Percentiles rank a stretch among this genome's conserved stretches.
phyloP scores from a whole-genome alignment of 805 yeast genomes.

The Candida patagonica region DNA sequence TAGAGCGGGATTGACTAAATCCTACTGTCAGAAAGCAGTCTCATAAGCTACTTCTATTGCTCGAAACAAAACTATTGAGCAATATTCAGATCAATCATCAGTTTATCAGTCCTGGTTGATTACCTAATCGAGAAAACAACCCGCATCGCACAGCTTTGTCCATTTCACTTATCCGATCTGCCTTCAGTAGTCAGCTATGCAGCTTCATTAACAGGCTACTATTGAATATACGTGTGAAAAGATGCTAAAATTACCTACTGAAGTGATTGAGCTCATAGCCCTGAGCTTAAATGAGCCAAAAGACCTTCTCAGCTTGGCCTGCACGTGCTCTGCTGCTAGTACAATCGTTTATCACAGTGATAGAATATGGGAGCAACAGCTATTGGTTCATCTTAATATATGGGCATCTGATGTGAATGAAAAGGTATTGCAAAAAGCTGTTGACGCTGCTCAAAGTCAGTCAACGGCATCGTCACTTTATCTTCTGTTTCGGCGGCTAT shows the following conservation, averaged over 20 bases:
- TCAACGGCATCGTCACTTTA: constrained; percentile 5
- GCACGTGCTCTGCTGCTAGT: neutral
- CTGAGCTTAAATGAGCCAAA: neutral
- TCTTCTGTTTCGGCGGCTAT: constrained; percentile 12
- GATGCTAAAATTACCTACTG: neutral
- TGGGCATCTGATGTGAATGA: neutral
- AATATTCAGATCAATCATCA: too few species aligned
- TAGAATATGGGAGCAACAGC: constrained; percentile 1
- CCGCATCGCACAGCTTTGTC: too few species aligned
- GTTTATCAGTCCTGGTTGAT: too few species aligned
- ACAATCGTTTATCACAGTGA: neutral
- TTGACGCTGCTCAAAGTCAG: neutral
- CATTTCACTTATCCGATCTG: too few species aligned
- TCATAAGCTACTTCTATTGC: too few species aligned
- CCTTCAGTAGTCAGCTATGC: too few species aligned
- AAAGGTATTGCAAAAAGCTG: neutral
- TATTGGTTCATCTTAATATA: neutral
- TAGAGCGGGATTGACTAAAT: too few species aligned
- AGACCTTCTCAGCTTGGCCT: constrained; percentile 2
- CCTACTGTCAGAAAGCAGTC: too few species aligned
- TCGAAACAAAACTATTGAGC: too few species aligned
- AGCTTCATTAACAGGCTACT: too few species aligned
- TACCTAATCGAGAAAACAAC: too few species aligned
- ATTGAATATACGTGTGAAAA: too few species aligned
- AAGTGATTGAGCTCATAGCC: constrained; percentile 1